These are phyloP conservation scores for Melanopsichium pennsylvanicum DNA, from an alignment of 1,284 basidiomycete species.

Conservation along the genomic window DNA sequence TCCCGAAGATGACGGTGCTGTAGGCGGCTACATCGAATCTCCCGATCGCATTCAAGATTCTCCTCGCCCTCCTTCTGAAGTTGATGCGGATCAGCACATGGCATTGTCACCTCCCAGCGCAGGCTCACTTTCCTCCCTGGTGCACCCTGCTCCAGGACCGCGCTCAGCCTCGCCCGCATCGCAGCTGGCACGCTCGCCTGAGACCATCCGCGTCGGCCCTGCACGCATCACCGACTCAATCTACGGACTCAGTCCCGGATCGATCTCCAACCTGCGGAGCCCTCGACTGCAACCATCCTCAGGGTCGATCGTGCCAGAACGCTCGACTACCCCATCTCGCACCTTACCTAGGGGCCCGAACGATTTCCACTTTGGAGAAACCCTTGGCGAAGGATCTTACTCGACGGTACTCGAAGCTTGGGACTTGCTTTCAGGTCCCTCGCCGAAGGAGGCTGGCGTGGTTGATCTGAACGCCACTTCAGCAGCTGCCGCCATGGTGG, in stretches of 20 bases:
- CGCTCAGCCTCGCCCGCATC: constrained; percentile 35
- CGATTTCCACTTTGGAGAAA: constrained; percentile 64
- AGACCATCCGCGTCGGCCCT: constrained; percentile 33
- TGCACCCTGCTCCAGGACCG: constrained; percentile 8
- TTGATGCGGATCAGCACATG: constrained; percentile 7
- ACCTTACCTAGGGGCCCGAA: constrained; percentile 43
- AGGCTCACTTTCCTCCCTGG: constrained; percentile 2
- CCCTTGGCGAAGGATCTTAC: constrained; percentile 64
- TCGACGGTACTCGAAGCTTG: constrained; percentile 64
- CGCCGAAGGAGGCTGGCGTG: constrained; percentile 29
- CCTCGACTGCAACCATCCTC: constrained; percentile 22
- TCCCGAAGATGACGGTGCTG: constrained; percentile 26
- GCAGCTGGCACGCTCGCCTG: constrained; percentile 35
- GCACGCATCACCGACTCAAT: constrained; percentile 28
- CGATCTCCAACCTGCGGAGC: constrained; percentile 29
- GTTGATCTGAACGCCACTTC: constrained; percentile 35
- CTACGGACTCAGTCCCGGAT: constrained; percentile 38
- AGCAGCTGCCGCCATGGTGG: constrained; percentile 48
- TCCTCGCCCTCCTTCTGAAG: not conserved
- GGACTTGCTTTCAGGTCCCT: constrained; percentile 50
- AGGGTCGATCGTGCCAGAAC: constrained; percentile 8
- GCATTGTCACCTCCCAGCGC: constrained; percentile 16
- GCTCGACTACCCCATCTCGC: constrained; percentile 16
- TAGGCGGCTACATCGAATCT: constrained; percentile 1
- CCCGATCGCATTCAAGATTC: not conserved